phyloP scores from a whole-genome alignment of 805 yeast species.

The Jamesozyma gamospora region DNA sequence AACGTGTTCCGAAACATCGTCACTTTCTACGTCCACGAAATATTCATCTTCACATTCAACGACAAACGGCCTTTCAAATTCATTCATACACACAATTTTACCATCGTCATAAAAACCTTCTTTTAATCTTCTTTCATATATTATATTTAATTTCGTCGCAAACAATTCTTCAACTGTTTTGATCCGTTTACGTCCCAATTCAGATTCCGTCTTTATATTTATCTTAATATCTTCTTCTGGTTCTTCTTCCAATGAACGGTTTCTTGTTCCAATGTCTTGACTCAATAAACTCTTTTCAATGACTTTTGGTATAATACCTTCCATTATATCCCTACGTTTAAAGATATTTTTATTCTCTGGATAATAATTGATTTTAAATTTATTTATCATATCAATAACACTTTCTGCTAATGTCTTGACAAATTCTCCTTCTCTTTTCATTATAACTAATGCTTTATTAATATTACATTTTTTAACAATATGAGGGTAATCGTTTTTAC shows the following conservation, averaged over 20 bases:
- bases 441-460: slow-evolving; percentile 5
- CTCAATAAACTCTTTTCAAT: slow-evolving; percentile 1
- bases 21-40: too few relatives aligned
- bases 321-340: slow-evolving; percentile 1
- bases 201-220: not conserved
- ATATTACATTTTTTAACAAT: slow-evolving; percentile 14
- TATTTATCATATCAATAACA: slow-evolving; percentile 12
- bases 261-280: not conserved
- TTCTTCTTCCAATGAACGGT: not conserved
- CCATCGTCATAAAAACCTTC: not conserved
- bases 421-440: slow-evolving; percentile 1
- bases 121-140: not conserved
- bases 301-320: slow-evolving; percentile 3
- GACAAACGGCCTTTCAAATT: not conserved
- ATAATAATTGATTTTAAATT: slow-evolving; percentile 15
- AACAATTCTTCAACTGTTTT: not conserved
- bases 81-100: not conserved
- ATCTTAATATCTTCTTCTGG: too few relatives aligned
- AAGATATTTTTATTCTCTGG: slow-evolving; percentile 18
- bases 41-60: not conserved
- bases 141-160: not conserved
- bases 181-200: not conserved
- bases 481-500: slow-evolving; percentile 10
- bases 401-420: slow-evolving; percentile 5
- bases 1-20: too few relatives aligned